Base-by-base conservation (phyloP, 257 asterid species). In the Mentha longifolia region DNA sequence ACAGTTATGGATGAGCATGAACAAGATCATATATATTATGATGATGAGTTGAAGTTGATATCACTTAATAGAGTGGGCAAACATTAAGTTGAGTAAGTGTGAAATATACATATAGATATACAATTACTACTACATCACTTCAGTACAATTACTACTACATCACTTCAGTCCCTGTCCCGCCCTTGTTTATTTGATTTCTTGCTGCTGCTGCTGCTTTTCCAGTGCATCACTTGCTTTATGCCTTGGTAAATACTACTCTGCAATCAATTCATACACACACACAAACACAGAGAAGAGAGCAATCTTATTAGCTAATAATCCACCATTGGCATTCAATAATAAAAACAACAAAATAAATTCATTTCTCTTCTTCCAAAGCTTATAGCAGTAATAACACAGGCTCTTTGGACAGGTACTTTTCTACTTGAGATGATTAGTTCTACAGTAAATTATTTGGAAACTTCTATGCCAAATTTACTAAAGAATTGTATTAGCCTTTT, bases 181-280 rank as follows among this genome's bases (percentile, higher is more conserved):
- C 68, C 66, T 71, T 77, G 69, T 50, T 81, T 80, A 69, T 70
- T 85, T 3, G 85, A 60, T 75, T 80, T 89, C 64, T 70, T 84
- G 65, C 72, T 84, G 65, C 72, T 71, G 46, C n/a, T n/a, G n/a
- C n/a, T n/a, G n/a, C n/a, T n/a, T 80, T 81, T 89, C 95, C 96
- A 86, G 14, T 86, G 88, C 2, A 87, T 67, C 54, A 71, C 91
- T 50, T 85, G 89, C 88, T 87, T 90, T 46, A 90, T 77, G 14
- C 96, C 92, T 63, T 83, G 76, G 56, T 57, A 86, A 47, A 87
- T 82, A 2, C 84, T 64, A 42, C 78, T 84, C 96, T 89, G 88
- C 12, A 80, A 20, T 15, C 25, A 65, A 22, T 42, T 25, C 7
- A 63, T 3, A 61, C 17, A 28, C 10, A 25, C 19, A 30, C 54